Evolutionary conservation across 2,329 filamentous ascomycete genomes (phyloP), one percentile per base, ranked within the genome.

Genomic region (Proliferodiscus dingleyae): DNA sequence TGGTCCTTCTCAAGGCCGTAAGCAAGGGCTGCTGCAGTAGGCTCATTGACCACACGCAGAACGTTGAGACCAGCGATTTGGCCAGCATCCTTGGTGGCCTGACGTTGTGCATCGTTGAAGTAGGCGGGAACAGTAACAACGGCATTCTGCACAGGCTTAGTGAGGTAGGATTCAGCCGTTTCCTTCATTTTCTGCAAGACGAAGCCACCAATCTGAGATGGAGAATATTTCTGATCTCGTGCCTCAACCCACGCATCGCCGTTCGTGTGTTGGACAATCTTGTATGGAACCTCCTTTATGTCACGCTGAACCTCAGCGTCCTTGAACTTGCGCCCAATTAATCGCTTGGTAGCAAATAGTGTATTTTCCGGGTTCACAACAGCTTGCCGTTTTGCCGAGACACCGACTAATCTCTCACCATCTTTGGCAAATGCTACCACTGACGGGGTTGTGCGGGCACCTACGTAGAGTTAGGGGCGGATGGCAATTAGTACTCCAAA

Each of bases 281-380:
- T 96, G 81, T 95, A 97, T 50, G 91, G 91, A 10, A 97, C 90
- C 73, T 96, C 88, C 75, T 95, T 89, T 67, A 97, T 87, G 67
- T 97, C 91, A 64, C 89, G 87, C 78, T 97, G 91, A 49, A 95
- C 89, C 78, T 97, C 91, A 57, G 76, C 67, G 62, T 97, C 91
- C 68, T 80, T 89, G 78, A 91, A 97, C 78, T 96, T 96, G 69
- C 91, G 88, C 66, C 91, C 91, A 70, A 97, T 96, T 68, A 97
- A 83, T 81, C 91, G 89, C 84, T 97, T 97, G 58, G 91, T 96
- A 69, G 90, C 91, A 70, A 96, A 97, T 49, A 97, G 83, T 47
- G 91, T 97, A 78, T 96, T 96, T 72, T 96, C 90, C 51, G 91
- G 91, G 78, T 97, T 97, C 64, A 97, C 90, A 61, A 96, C 91